Conservation (phyloP, 2,329 filamentous ascomycete genomes). For the Plenodomus lindquistii region DNA sequence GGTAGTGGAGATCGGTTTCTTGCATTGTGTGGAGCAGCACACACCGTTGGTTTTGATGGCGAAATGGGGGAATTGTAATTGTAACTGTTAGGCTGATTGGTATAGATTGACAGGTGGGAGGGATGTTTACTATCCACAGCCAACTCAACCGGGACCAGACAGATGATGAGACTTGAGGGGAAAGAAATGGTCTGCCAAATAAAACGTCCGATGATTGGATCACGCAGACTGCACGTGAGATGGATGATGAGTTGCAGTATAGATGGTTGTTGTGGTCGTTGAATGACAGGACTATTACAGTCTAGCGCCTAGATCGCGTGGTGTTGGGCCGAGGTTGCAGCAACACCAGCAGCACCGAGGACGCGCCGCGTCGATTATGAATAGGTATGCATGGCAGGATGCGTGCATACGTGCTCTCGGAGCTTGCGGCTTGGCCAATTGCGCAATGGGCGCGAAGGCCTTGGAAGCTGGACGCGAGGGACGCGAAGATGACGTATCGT, state of each 20-base stretch:
- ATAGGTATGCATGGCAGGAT: too few species aligned
- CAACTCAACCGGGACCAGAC: too few species aligned
- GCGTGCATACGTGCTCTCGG: neutral
- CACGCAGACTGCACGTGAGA: too few species aligned
- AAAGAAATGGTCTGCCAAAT: too few species aligned
- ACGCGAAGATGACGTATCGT: constrained; percentile 11
- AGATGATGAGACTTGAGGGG: too few species aligned
- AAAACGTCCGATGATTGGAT: too few species aligned
- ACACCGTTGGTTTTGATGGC: too few species aligned
- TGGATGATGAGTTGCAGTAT: too few species aligned
- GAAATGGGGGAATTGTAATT: too few species aligned
- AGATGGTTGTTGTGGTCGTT: neutral
- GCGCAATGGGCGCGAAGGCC: constrained; percentile 5
- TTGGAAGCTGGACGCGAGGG: neutral
- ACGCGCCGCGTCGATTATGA: neutral
- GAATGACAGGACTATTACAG: neutral
- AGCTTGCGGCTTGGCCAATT: constrained; percentile 3
- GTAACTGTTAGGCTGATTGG: too few species aligned
- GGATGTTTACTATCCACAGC: too few species aligned
- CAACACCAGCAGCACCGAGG: neutral
- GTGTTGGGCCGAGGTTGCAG: constrained; percentile 11
- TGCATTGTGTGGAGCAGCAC: constrained; percentile 30
- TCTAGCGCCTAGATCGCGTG: neutral
- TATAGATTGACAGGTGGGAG: too few species aligned
- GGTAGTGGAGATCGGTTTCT: constrained; percentile 45